Conservation (phyloP, 1,284 basidiomycete species). For the Rhodofomes roseus region DNA sequence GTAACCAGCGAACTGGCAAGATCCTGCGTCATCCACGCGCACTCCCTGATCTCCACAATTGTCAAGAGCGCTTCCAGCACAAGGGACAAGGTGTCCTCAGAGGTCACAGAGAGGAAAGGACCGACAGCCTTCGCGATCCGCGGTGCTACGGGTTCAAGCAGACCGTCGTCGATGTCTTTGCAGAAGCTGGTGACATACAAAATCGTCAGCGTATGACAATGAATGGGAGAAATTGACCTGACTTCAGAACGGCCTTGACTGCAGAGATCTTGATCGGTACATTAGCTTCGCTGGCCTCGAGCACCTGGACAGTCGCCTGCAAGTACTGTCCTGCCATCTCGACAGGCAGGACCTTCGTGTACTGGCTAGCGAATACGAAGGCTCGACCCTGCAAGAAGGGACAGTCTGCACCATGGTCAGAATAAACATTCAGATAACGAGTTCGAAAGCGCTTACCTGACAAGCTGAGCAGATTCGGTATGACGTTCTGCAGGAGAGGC, state of each 20-base stretch:
- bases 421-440: not conserved
- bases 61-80: conserved; percentile 84
- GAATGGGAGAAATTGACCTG: conserved; percentile 17
- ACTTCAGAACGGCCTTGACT: conserved; percentile 91
- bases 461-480: conserved; percentile 73
- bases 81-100: conserved; percentile 88
- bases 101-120: conserved; percentile 77
- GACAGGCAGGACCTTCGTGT: conserved; percentile 68
- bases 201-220: not conserved
- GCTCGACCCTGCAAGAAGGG: conserved; percentile 93
- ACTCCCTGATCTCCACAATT: conserved; percentile 72
- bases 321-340: conserved; percentile 82
- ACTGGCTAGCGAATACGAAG: conserved; percentile 94
- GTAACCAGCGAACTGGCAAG: conserved; percentile 62
- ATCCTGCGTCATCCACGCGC: conserved; percentile 63
- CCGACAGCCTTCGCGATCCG: conserved; percentile 82
- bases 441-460: conserved; percentile 43
- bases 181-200: conserved; percentile 60
- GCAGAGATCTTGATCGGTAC: conserved; percentile 92
- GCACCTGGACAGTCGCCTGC: conserved; percentile 78
- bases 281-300: conserved; percentile 69
- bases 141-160: conserved; percentile 61
- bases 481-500: conserved; percentile 69
- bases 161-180: conserved; percentile 54
- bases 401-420: conserved; percentile 44